Percentiles rank a stretch among this genome's conserved stretches.
Evolutionary conservation across 2,329 filamentous ascomycete species (phyloP).

Genomic region (Venturia carpophila): DNA sequence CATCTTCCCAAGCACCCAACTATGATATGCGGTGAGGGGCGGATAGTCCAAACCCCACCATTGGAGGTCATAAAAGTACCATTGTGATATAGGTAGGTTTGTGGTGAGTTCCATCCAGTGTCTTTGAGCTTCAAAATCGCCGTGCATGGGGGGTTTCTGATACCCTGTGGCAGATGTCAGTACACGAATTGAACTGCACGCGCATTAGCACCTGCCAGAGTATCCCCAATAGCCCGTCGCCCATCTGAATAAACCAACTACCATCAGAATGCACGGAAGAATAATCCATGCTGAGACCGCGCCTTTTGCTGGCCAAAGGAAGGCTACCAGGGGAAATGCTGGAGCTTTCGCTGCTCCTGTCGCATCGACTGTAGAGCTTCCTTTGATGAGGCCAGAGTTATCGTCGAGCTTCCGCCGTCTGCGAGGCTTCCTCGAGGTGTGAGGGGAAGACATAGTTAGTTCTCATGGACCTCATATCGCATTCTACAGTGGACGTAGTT

Average conservation of each 20-base stretch:
- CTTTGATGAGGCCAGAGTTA: neutral
- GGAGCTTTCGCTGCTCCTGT: slow-evolving; percentile 39
- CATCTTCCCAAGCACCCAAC: slow-evolving; percentile 86
- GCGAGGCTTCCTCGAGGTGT: slow-evolving; percentile 16
- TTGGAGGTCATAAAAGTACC: slow-evolving; percentile 94
- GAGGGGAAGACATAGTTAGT: neutral
- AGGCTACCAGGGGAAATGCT: slow-evolving; percentile 84
- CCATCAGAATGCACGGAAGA: slow-evolving; percentile 80
- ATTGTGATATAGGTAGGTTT: slow-evolving; percentile 80
- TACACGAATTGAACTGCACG: slow-evolving; percentile 16
- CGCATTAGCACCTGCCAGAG: slow-evolving; percentile 54
- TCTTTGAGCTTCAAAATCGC: slow-evolving; percentile 94
- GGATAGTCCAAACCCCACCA: slow-evolving; percentile 99
- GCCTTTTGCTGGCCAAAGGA: slow-evolving; percentile 84
- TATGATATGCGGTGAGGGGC: slow-evolving; percentile 95
- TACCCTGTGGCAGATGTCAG: slow-evolving; percentile 49
- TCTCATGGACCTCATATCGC: no score
- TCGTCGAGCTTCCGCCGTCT: slow-evolving; percentile 15
- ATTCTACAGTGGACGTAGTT: neutral
- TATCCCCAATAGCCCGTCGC: slow-evolving; percentile 89
- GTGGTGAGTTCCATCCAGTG: slow-evolving; percentile 99
- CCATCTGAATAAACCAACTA: slow-evolving; percentile 87
- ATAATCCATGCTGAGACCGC: slow-evolving; percentile 87
- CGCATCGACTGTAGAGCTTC: slow-evolving; percentile 6
- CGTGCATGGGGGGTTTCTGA: slow-evolving; percentile 78